Percentiles rank a stretch among this genome's conserved stretches.
Evolutionary conservation across 2,329 filamentous ascomycete genomes (phyloP).

Genomic region (Arthrobotrys conoides): DNA sequence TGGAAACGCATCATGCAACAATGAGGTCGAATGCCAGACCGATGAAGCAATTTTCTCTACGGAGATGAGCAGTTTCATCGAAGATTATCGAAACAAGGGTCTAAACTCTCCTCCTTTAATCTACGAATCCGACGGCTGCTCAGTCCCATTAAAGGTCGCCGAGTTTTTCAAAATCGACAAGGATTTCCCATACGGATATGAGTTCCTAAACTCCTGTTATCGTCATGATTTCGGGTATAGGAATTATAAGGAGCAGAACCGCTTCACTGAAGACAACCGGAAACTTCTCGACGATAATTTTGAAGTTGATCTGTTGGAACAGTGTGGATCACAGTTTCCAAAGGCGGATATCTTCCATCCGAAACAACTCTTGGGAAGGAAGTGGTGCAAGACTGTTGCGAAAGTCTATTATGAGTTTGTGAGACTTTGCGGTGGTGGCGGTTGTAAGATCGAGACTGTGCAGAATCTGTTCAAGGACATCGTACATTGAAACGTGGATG

Average conservation of each 20-base stretch:
- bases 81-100: conserved; percentile 18
- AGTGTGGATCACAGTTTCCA: conserved; percentile 26
- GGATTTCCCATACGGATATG: conserved; percentile 38
- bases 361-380: background rate
- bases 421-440: conserved; percentile 30
- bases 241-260: conserved; percentile 71
- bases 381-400: conserved; percentile 31
- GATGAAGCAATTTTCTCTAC: conserved; percentile 26
- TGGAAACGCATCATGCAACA: conserved; percentile 3
- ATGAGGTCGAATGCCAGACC: conserved; percentile 31
- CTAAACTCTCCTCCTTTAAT: conserved; percentile 18
- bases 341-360: conserved; percentile 21
- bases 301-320: conserved; percentile 18
- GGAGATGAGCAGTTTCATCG: conserved; percentile 16
- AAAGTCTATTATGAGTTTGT: conserved; percentile 38
- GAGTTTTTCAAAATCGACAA: conserved; percentile 29
- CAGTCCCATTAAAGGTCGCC: conserved; percentile 30
- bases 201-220: conserved; percentile 66
- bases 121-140: conserved; percentile 47
- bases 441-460: conserved; percentile 9
- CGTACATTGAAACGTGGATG: background rate
- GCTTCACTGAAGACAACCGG: conserved; percentile 69
- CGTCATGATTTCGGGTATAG: conserved; percentile 74
- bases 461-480: conserved; percentile 7
- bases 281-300: conserved; percentile 71